These are phyloP conservation scores for Ulota crispa DNA, from an alignment of 225 moss, liverwort and hornwort genomes.

Conservation along the genomic window DNA sequence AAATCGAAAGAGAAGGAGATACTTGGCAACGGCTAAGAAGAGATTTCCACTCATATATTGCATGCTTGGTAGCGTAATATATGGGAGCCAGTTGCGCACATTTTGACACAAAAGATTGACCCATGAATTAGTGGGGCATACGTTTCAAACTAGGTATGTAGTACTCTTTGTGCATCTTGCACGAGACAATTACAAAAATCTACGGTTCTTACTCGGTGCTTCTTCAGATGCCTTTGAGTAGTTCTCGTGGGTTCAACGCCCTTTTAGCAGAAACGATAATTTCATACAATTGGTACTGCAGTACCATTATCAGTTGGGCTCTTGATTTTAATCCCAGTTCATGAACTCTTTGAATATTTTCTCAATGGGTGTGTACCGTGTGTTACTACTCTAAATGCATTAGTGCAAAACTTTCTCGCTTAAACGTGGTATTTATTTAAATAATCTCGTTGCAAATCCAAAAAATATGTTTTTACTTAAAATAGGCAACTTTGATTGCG, in stretches of 20 bases:
- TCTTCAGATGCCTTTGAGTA: neutral
- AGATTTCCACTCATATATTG: neutral
- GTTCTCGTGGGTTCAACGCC: neutral
- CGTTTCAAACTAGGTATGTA: slow-evolving; percentile 6
- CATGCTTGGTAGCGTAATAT: neutral
- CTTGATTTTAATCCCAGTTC: neutral
- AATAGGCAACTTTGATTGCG: no score
- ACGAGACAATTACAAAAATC: neutral
- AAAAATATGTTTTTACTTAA: no score
- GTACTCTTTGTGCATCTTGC: neutral
- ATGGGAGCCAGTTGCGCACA: neutral
- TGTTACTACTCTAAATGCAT: neutral
- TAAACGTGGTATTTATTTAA: no score
- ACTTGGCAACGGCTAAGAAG: slow-evolving; percentile 26
- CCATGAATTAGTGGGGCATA: neutral
- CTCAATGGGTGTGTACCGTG: neutral
- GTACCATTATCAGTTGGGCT: neutral
- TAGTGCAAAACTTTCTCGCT: neutral
- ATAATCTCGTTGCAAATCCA: no score
- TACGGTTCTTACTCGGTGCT: neutral
- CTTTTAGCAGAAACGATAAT: neutral
- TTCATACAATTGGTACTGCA: neutral
- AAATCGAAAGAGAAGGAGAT: slow-evolving; percentile 83
- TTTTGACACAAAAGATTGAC: neutral
- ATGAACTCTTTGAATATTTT: neutral